A percentile compares a stretch with the other conserved stretches of the same genome.
Conservation (phyloP, 2,329 filamentous ascomycete genomes). For the Rhynchosporium agropyri region DNA sequence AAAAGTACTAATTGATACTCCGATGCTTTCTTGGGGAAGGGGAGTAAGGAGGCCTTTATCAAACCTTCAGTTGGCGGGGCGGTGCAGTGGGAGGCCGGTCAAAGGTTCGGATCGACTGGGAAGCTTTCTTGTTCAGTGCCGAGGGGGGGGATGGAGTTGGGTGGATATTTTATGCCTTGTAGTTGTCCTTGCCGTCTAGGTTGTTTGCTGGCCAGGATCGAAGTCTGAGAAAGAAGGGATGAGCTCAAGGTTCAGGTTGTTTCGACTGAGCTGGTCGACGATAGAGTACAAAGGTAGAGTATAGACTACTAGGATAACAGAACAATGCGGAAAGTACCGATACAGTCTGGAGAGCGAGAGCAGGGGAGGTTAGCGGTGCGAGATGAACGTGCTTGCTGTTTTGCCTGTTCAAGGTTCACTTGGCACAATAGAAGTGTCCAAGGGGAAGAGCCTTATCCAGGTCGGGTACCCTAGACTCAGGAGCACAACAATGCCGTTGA, state of each 20-base stretch:
- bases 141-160: slow-evolving; percentile 17
- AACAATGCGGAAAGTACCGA: slow-evolving; percentile 30
- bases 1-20: slow-evolving; percentile 22
- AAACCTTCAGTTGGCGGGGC: slow-evolving; percentile 27
- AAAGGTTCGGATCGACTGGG: slow-evolving; percentile 24
- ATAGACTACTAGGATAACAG: slow-evolving; percentile 9
- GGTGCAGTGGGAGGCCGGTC: slow-evolving; percentile 19
- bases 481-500: slow-evolving; percentile 15
- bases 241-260: slow-evolving; percentile 31
- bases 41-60: slow-evolving; percentile 27
- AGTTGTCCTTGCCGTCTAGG: slow-evolving; percentile 18
- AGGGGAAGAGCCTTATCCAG: slow-evolving; percentile 16
- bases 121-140: slow-evolving; percentile 11
- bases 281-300: slow-evolving; percentile 11
- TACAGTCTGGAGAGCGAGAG: background rate
- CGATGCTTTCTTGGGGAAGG: slow-evolving; percentile 15
- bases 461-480: slow-evolving; percentile 22
- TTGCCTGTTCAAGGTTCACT: slow-evolving; percentile 19
- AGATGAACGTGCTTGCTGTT: slow-evolving; percentile 26
- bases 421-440: slow-evolving; percentile 18
- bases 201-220: slow-evolving; percentile 18
- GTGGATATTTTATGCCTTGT: slow-evolving; percentile 30
- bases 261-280: slow-evolving; percentile 28
- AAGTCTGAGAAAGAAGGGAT: slow-evolving; percentile 26
- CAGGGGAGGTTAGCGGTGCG: slow-evolving; percentile 23